Evolutionary conservation across 148 eudicot genomes (phyloP).

Genomic region (Rhododendron ovatum): DNA sequence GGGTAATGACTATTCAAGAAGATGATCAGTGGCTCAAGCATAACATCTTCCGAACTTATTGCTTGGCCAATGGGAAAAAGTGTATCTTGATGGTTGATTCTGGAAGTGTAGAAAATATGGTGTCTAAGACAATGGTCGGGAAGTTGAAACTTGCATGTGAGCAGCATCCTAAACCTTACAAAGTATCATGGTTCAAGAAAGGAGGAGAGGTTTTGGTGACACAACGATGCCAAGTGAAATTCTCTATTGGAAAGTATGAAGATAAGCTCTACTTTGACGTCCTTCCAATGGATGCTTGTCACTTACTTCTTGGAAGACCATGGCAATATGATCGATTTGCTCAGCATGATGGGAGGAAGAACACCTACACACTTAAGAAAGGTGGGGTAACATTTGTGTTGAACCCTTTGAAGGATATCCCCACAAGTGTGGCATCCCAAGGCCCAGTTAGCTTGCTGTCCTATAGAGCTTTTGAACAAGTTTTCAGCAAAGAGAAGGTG

Average conservation of each 20-base stretch:
- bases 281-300: conserved; percentile 3
- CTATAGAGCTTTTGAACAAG: neutral
- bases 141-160: neutral
- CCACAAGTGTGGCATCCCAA: neutral
- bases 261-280: neutral
- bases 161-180: neutral
- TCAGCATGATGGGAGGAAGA: neutral
- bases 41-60: neutral
- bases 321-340: too few relatives aligned
- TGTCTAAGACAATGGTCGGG: neutral
- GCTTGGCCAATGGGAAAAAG: too few relatives aligned
- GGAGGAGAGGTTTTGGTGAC: conserved; percentile 3
- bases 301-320: neutral
- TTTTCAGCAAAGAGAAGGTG: neutral
- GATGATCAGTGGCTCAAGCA: neutral
- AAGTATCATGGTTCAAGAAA: conserved; percentile 4
- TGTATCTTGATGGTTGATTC: too few relatives aligned
- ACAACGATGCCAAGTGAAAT: neutral
- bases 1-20: neutral
- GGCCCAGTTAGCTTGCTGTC: neutral
- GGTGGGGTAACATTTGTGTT: too few relatives aligned
- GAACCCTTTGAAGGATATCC: neutral
- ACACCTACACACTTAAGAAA: neutral
- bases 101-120: too few relatives aligned
- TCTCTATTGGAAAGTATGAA: conserved; percentile 1